Evolutionary conservation across 164 flowering plant species (phyloP).

Genomic region (Nymphaea thermarum): DNA sequence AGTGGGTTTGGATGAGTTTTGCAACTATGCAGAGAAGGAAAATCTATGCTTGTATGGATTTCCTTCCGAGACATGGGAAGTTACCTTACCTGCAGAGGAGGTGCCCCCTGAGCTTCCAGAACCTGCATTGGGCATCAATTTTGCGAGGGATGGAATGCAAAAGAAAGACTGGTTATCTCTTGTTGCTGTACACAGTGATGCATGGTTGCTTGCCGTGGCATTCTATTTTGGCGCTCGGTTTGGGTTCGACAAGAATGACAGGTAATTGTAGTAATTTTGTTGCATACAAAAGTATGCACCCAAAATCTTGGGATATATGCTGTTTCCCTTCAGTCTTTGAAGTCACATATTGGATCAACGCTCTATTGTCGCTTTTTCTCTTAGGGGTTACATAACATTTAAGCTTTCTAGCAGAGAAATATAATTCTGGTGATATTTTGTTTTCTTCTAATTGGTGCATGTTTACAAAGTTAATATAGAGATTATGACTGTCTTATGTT

Average conservation of each 20-base stretch:
- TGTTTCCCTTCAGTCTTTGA: too few species aligned
- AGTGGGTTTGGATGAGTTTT: not conserved
- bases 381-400: too few species aligned
- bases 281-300: too few species aligned
- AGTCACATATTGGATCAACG: too few species aligned
- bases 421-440: too few species aligned
- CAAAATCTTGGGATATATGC: too few species aligned
- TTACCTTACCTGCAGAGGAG: constrained; percentile 15
- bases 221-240: constrained; percentile 21
- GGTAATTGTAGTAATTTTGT: constrained; percentile 3
- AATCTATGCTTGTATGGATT: constrained; percentile 23
- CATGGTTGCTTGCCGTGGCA: constrained; percentile 19
- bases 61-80: constrained; percentile 21
- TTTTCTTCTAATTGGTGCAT: too few species aligned
- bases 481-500: too few species aligned
- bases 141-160: constrained; percentile 25
- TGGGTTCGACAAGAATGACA: constrained; percentile 14
- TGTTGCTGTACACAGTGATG: constrained; percentile 18
- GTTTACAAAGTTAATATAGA: too few species aligned
- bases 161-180: constrained; percentile 8
- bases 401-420: too few species aligned
- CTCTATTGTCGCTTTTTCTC: too few species aligned
- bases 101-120: constrained; percentile 22
- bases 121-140: constrained; percentile 20
- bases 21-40: constrained; percentile 49